These are phyloP conservation scores for Penicillium canariense DNA, from an alignment of 495 filamentous ascomycete genomes.

Conservation along the genomic window DNA sequence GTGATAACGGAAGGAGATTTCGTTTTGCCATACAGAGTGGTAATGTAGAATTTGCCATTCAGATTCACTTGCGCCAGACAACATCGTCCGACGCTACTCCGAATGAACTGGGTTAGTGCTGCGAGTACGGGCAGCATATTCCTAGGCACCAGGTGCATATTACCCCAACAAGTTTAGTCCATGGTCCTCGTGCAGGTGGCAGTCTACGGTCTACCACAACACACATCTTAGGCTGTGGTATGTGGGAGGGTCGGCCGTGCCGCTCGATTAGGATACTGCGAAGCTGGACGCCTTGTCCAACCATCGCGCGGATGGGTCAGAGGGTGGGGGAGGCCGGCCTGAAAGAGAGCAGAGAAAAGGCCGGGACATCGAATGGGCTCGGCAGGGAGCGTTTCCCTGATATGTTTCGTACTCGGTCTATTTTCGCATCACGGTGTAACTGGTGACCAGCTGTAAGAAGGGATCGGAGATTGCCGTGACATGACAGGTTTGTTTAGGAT, in stretches of 20 bases:
- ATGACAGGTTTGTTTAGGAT: background rate
- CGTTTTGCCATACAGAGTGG: too few relatives aligned
- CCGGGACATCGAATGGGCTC: slow-evolving; percentile 5
- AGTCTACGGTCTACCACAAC: background rate
- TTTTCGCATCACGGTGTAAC: slow-evolving; percentile 27
- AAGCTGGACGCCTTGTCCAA: slow-evolving; percentile 26
- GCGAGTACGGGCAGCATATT: background rate
- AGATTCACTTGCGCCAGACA: background rate
- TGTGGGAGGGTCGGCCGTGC: slow-evolving; percentile 5
- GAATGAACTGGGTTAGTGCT: background rate
- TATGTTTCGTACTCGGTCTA: slow-evolving; percentile 21
- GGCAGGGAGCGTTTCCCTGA: slow-evolving; percentile 20
- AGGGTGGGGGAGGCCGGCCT: background rate
- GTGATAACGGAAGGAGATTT: too few relatives aligned
- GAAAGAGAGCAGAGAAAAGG: background rate
- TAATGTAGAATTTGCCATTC: too few relatives aligned
- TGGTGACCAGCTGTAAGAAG: background rate
- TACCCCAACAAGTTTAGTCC: background rate
- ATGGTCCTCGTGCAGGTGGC: background rate
- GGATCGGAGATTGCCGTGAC: slow-evolving; percentile 26
- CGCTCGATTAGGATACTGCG: background rate
- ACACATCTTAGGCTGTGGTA: background rate
- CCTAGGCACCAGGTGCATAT: background rate
- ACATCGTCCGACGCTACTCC: background rate
- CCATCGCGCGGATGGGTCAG: slow-evolving; percentile 6